Evolutionary conservation across 1,284 basidiomycete species (phyloP), one percentile per base, ranked within the genome.

Genomic region (Rhodotorula glutinis): DNA sequence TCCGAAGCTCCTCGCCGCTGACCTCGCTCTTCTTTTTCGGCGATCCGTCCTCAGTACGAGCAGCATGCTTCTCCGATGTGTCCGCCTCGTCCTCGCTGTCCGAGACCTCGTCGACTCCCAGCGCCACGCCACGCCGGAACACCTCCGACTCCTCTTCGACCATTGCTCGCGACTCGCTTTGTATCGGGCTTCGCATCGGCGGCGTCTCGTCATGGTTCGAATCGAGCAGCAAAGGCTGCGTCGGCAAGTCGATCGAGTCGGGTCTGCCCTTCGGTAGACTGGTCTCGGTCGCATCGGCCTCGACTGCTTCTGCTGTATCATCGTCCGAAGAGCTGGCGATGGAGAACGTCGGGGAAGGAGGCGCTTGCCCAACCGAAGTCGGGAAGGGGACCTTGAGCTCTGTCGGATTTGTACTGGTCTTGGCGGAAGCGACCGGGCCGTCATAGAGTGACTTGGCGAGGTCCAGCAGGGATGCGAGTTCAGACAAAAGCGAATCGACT

Each of bases 71-170:
- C 25, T 14, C 16, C 49, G 49, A 27, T 25, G 5, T 51, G 17
- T 77, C 78, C 19, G 79, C 90, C 2, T 52, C 52, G 84, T 92
- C 89, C 76, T 91, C 90, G 69, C 88, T 90, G 8, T 88, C 87
- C 0, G 88, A 87, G 16, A 95, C 57, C 21, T 73, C 62, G 29
- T 56, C 67, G 4, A 73, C 64, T 2, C 72, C 82, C 17, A 91
- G 82, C 2, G 86, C 87, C 1, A 83, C 84, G 0, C 92, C 92
- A 77, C 92, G 92, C 58, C 92, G 82, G 81, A 97, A 97, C 41
- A 96, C 88, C 78, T 96, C 92, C 2, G 90, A 72, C 62, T 77
- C 76, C 67, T 77, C 76, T 16, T 72, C 54, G 33, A 74, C 75
- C 59, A 77, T 66, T 2, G 59, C 63, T 5, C 76, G 57, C 14